Evolutionary conservation across 2,329 filamentous ascomycete species (phyloP), one percentile per base, ranked within the genome.

Genomic region (Cladosporium sp.): DNA sequence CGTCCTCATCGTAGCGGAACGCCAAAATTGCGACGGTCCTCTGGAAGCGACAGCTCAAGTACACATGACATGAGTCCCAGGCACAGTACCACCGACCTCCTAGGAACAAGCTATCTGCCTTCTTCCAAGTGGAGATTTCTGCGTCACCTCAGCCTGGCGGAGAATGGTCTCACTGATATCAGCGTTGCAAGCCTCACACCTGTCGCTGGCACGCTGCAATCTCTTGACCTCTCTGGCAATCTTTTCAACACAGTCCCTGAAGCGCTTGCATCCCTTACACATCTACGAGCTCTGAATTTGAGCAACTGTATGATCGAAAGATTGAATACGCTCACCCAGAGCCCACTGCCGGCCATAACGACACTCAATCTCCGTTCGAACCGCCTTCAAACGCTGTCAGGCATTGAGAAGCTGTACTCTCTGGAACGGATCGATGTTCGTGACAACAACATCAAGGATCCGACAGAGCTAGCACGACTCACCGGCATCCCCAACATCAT

Each of bases 231-330:
- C 56, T 98, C 95, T 0, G 89, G 88, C 59, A 99, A 99, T 74
- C 87, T 97, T 34, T 96, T 99, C 77, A 89, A 88, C n/a, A 91
- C 97, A 76, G 90, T 98, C 63, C 95, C 95, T 0, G 95, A 98
- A 76, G 95, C 91, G 72, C 81, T 99, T 65, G 90, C 93, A 14
- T 91, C 88, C 11, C 82, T 99, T 65, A 93, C 92, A 23, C 90
- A 92, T 30, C 85, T 99, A n/a, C 89, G 93, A 69, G 93, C 95
- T 26, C 82, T 99, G 63, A 98, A 99, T 73, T 84, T 99, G 28
- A 96, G 94, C 4, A 91, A 96, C 73, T 98, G 94, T 83, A 97
- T 98, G 93, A 98, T 99, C 68, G 91, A 94, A 71, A 95, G 93
- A 18, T 83, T 99, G 64, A 91, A 96, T 73, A 97, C 94, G 1